A percentile compares a stretch with the other conserved stretches of the same genome.
phyloP scores from a whole-genome alignment of 2,329 filamentous ascomycete genomes.

The Curvularia hawaiiensis region DNA sequence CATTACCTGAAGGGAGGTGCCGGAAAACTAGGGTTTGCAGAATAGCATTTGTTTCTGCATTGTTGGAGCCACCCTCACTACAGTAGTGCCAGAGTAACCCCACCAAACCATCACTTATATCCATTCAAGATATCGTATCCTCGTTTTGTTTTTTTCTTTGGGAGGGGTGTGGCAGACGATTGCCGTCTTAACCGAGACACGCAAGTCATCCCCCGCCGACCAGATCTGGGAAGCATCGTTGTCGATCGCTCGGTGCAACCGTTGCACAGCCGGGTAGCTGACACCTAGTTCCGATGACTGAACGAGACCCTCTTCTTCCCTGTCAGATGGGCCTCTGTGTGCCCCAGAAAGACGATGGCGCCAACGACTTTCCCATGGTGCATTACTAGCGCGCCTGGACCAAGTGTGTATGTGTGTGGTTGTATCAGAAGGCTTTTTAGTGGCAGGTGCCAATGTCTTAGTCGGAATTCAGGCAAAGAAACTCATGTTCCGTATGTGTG shows the following conservation, averaged over 20 bases:
- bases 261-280: conserved; percentile 23
- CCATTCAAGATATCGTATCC: not conserved
- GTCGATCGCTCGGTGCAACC: conserved; percentile 22
- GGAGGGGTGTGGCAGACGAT: conserved; percentile 1
- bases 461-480: not conserved
- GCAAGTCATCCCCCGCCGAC: conserved; percentile 11
- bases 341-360: conserved; percentile 1
- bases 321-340: not conserved
- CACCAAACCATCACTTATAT: not conserved
- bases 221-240: conserved; percentile 16
- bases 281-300: conserved; percentile 19
- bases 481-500: not conserved
- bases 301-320: conserved; percentile 1
- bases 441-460: conserved; percentile 9
- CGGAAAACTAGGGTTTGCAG: not conserved
- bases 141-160: not conserved
- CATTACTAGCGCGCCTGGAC: conserved; percentile 14
- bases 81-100: not conserved
- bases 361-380: conserved; percentile 2
- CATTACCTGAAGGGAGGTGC: not conserved
- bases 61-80: not conserved
- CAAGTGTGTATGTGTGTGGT: not conserved
- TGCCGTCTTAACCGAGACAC: conserved; percentile 19
- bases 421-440: conserved; percentile 15
- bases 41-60: not conserved